phyloP scores from a whole-genome alignment of 768 basidiomycete species.

The Sporobolomyces phaffii region DNA sequence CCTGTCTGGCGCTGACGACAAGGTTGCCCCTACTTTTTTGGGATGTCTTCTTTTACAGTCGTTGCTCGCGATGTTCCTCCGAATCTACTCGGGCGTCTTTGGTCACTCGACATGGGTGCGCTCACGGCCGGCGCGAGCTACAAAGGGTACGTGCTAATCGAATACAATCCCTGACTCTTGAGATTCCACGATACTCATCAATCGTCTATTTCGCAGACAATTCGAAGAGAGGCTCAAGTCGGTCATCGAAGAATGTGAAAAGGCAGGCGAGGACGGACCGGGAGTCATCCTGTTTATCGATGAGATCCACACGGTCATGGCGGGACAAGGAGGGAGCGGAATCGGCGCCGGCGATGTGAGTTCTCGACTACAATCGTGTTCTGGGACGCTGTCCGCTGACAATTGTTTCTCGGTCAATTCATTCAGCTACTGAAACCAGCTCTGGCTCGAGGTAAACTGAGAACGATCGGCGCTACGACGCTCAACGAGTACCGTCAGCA shows the following conservation, averaged over 20 bases:
- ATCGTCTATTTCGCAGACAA: too few species aligned
- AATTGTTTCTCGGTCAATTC: too few species aligned
- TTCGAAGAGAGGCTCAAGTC: constrained; percentile 93
- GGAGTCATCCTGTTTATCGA: constrained; percentile 91
- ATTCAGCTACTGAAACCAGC: constrained; percentile 54
- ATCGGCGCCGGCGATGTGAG: constrained; percentile 68
- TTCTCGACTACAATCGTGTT: too few species aligned
- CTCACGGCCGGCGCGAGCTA: constrained; percentile 68
- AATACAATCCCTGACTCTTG: too few species aligned
- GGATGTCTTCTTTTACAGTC: constrained; percentile 44
- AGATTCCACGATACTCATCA: too few species aligned
- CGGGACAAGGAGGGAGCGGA: constrained; percentile 76
- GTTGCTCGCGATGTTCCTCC: constrained; percentile 86
- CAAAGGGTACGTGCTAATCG: too few species aligned
- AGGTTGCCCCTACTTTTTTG: not conserved
- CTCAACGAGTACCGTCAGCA: constrained; percentile 85
- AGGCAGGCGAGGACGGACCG: constrained; percentile 67
- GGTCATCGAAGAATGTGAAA: constrained; percentile 87
- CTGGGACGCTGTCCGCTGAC: too few species aligned
- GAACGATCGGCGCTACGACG: constrained; percentile 84
- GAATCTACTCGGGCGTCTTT: constrained; percentile 65
- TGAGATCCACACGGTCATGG: constrained; percentile 78
- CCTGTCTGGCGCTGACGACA: too few species aligned
- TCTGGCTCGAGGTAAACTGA: constrained; percentile 71
- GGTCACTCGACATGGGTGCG: constrained; percentile 78